Base-by-base conservation (phyloP, 352 stramenopile species). In the Sclerospora graminicola region DNA sequence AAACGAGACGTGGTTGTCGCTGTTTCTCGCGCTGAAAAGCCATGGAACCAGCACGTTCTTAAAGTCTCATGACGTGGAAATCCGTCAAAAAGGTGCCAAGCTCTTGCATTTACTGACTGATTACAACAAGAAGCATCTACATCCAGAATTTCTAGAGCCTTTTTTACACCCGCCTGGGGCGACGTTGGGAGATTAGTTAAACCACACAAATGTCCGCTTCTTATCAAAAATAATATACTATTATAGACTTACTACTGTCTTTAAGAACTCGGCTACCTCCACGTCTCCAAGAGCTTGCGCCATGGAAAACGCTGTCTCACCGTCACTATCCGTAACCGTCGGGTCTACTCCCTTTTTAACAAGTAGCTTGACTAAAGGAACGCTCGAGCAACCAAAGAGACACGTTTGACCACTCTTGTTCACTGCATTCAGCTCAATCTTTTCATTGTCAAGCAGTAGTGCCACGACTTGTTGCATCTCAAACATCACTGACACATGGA, bases 391-490 rank as follows among this genome's bases (percentile, higher is more conserved):
- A 23, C 80, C 77, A 31, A 92, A 92, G 3, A 88, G 60, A 39
- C n/a, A n/a, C n/a, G n/a, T n/a, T n/a, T n/a, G n/a, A n/a, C n/a
- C 73, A 27, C 63, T 76, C 16, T 64, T 46, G 55, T 92, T 89
- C 41, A 63, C 51, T 2, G 64, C 81, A 47, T 86, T 89, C 34
- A 92, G 49, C 15, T 84, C 41, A 44, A 84, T 62, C 27, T 57
- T 45, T 32, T 74, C 57, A 36, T 60, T 68, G 15, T 56, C 47
- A 29, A 81, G 51, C 31, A 92, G 56, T 26, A 85, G 48, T 48
- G 86, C 60, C 18, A 86, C 77, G n/a, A 92, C 71, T 14, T 84
- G 69, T 31, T 84, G 60, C 69, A 85, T 89, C 45, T 89, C 81
- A 41, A 86, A 89, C 69, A 89, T 89, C 11, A 84, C 66, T 26